Conservation (phyloP, 768 basidiomycete genomes). For the Pleurotus eryngii region DNA sequence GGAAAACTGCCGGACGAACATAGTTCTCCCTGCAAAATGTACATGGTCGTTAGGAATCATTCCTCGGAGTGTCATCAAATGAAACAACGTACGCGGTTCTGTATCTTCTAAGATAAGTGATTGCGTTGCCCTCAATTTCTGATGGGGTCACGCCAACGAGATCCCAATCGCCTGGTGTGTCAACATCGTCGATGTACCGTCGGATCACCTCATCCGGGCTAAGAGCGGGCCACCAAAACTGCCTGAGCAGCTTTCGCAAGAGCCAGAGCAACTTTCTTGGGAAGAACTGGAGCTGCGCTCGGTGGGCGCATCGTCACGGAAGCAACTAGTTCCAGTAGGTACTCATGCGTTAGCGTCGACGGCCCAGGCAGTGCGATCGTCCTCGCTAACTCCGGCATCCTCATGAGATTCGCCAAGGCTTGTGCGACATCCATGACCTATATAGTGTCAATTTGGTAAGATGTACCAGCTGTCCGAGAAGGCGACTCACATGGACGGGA, state of each 20-base stretch:
- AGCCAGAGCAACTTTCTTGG: constrained; percentile 64
- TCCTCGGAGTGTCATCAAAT: constrained; percentile 10
- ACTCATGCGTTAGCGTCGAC: constrained; percentile 77
- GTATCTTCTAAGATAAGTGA: constrained; percentile 87
- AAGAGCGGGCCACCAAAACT: constrained; percentile 88
- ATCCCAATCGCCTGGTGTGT: constrained; percentile 78
- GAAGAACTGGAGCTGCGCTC: constrained; percentile 70
- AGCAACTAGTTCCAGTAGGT: constrained; percentile 73
- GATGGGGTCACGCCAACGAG: constrained; percentile 77
- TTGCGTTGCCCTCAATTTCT: constrained; percentile 81
- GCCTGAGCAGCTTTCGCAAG: constrained; percentile 61
- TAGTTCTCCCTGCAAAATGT: constrained; percentile 52
- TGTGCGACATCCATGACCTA: constrained; percentile 94
- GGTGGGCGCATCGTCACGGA: constrained; percentile 76
- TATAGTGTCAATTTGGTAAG: constrained; percentile 10
- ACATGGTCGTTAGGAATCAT: constrained; percentile 16
- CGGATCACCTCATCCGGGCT: constrained; percentile 89
- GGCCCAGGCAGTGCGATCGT: constrained; percentile 88
- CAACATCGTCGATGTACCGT: constrained; percentile 80
- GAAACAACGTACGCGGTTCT: constrained; percentile 72
- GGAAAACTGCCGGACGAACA: constrained; percentile 64
- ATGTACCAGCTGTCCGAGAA: not conserved
- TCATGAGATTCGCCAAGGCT: constrained; percentile 76
- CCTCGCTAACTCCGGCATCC: constrained; percentile 55
- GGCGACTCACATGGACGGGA: constrained; percentile 78